These are phyloP conservation scores for Candida awuae DNA, from an alignment of 805 yeast genomes.

Conservation along the genomic window DNA sequence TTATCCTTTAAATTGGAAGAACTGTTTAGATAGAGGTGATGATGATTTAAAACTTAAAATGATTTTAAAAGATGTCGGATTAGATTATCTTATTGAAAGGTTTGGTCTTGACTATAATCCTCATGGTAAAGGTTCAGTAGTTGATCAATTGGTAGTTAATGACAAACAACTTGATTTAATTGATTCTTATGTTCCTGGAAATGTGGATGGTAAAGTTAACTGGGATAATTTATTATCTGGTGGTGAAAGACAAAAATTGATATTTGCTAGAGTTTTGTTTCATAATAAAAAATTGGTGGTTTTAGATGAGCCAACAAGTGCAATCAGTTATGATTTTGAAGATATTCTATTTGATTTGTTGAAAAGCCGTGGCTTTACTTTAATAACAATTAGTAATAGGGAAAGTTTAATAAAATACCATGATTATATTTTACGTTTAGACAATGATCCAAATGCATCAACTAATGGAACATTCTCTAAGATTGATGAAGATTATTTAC, in stretches of 20 bases:
- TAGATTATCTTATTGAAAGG: constrained; percentile 72
- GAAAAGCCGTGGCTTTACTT: constrained; percentile 61
- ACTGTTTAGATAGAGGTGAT: constrained; percentile 64
- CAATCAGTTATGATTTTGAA: constrained; percentile 83
- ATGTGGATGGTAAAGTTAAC: constrained; percentile 22
- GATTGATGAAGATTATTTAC: constrained; percentile 22
- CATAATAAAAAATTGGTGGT: constrained; percentile 76
- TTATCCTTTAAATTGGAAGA: constrained; percentile 72
- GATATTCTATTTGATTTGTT: constrained; percentile 74
- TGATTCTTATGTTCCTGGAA: constrained; percentile 21
- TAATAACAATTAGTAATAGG: constrained; percentile 76
- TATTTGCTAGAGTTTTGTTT: constrained; percentile 79
- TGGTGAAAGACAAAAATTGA: constrained; percentile 89
- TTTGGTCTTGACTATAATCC: constrained; percentile 43
- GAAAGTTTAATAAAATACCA: constrained; percentile 81
- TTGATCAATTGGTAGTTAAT: constrained; percentile 23
- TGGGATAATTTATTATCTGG: constrained; percentile 94
- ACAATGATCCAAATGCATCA: constrained; percentile 33
- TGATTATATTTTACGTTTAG: constrained; percentile 62
- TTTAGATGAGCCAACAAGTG: constrained; percentile 90
- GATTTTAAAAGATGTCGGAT: constrained; percentile 65
- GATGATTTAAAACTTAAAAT: constrained; percentile 62
- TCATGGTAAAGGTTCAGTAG: constrained; percentile 12
- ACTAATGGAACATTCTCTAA: constrained; percentile 19
- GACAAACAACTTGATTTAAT: constrained; percentile 22